Base-by-base conservation (phyloP, 2,329 filamentous ascomycete species). In the Blastomyces parvus region DNA sequence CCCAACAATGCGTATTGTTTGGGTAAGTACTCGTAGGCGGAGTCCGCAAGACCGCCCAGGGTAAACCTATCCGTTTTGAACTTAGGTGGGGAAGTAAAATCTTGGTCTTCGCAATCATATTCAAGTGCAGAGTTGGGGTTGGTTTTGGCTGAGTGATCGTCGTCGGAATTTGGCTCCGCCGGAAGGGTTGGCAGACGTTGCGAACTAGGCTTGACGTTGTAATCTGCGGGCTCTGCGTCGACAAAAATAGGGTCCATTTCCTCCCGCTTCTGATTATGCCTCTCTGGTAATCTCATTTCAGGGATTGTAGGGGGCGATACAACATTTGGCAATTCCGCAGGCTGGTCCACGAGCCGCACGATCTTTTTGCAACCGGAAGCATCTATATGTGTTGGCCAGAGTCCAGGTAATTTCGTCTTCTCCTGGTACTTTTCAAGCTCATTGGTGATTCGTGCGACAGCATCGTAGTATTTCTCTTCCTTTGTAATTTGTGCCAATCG, bases 1-100 rank as follows among this genome's bases (percentile, higher is more conserved):
- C 90, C 89, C 2, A 96, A 83, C 2, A 96, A 82, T 14, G 93
- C 77, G 70, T 88, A 89, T 78, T 91, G 79, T 71, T 86, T 84
- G 0, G 83, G 81, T 19, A 86, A 72, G 66, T 84, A 84, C 67
- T 85, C 83, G 67, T 84, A 85, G 0, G 82, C 73, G 7, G 81
- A 84, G 70, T 85, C 83, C 1, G 80, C 79, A 76, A 82, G 80
- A 19, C 79, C 82, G n/a, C 83, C 82, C 63, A 86, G 75, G 0
- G 82, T 74, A 61, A 79, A 81, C 6, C 67, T 74, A 63, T 80
- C 76, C 4, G 65, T 68, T 13, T 63, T 65, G 3, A 71, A 63
- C 57, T 67, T 69, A 2, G 71, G 69, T 25, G 77, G 74, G 38
- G 74, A 74, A 59, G 68, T 69, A 52, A 81, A 67, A 2, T 77